Percentiles rank a stretch among this genome's conserved stretches.
Conservation (phyloP, 2,329 filamentous ascomycete genomes). For the Monosporascus ibericus region DNA sequence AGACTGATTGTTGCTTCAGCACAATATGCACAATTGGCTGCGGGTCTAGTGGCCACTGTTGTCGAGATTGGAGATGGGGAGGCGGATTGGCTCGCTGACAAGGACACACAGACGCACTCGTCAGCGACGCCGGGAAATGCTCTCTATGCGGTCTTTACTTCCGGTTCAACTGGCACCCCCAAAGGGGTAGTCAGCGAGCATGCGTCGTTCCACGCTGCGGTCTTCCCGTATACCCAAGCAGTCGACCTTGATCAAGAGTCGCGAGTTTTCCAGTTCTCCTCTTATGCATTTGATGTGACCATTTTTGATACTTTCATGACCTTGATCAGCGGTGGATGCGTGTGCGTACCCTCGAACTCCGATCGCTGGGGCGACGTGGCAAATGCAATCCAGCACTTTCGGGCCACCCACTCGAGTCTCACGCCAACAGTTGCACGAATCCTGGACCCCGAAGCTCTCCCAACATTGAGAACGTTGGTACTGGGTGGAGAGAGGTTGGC, state of each 20-base stretch:
- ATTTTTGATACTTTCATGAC: conserved; percentile 31
- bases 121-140: conserved; percentile 3
- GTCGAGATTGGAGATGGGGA: not conserved
- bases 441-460: conserved; percentile 12
- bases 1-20: not conserved
- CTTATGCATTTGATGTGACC: conserved; percentile 33
- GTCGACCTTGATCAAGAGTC: no score
- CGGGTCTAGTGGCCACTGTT: not conserved
- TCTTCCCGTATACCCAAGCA: not conserved
- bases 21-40: not conserved
- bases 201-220: not conserved
- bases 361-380: conserved; percentile 27
- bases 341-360: conserved; percentile 32
- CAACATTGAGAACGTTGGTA: conserved; percentile 11
- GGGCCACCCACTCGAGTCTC: conserved; percentile 12
- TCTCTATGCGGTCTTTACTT: conserved; percentile 41
- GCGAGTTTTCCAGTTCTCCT: conserved; percentile 15
- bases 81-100: no score
- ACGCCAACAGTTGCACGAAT: conserved; percentile 17
- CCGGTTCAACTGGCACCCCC: conserved; percentile 40
- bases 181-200: conserved; percentile 29
- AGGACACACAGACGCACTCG: no score
- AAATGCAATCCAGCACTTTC: conserved; percentile 10
- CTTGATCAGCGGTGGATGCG: conserved; percentile 28
- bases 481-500: conserved; percentile 26